Evolutionary conservation across 2,329 filamentous ascomycete species (phyloP), one percentile per base, ranked within the genome.

Genomic region (Amphichorda felina): DNA sequence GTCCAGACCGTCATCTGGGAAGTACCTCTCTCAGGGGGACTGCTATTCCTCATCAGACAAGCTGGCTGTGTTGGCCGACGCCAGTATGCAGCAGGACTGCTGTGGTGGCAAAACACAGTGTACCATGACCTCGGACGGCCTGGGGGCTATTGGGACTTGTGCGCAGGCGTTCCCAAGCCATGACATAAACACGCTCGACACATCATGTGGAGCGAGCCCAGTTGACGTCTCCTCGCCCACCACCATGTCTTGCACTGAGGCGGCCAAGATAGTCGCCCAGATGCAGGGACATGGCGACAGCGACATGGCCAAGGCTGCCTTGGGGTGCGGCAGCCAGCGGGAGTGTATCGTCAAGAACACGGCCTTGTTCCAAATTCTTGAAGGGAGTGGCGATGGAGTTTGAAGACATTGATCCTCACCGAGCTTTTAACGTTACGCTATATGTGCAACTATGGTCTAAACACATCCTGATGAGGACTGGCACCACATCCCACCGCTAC

Each of bases 51-150:
- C n/a, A 7, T 15, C 18, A 31, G 55, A 60, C 34, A 57, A 53
- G 35, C 41, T 61, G 17, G 53, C 57, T n/a, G 55, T 61, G 6
- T 47, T 61, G 31, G 58, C 57, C 9, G 54, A 50, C 22, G 57
- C 57, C 10, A 61, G 57, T 30, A 46, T 51, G 8, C 27, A 29
- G 13, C 11, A 17, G 8, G 17, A 32, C 10, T 43, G 47, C 30
- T 45, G 47, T 26, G 38, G 44, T 17, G 43, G 35, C 17, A 45
- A 43, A 33, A 50, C 45, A 9, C 44, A 38, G 2, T 43, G 45
- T 38, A 39, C 44, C 33, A 38, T 43, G 37, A 39, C n/a, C n/a
- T n/a, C n/a, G n/a, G n/a, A n/a, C n/a, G n/a, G n/a, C n/a, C n/a
- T n/a, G n/a, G n/a, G n/a, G n/a, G n/a, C n/a, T n/a, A n/a, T n/a